A percentile compares a stretch with the other conserved stretches of the same genome.
These are phyloP conservation scores for Plasmodium inui DNA, from an alignment of 169 alveolate genomes.

Conservation along the genomic window DNA sequence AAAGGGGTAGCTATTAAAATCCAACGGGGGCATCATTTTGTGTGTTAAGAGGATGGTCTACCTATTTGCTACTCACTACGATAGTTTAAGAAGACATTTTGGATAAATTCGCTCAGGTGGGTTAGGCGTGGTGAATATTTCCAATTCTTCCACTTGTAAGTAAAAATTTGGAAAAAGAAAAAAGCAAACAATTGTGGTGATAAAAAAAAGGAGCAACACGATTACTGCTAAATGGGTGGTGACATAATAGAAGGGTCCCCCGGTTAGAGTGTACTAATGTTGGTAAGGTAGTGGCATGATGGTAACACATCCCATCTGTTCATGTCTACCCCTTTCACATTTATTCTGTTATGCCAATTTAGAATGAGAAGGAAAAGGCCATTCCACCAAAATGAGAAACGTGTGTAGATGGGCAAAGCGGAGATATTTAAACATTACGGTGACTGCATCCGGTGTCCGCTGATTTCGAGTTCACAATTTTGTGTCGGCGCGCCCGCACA, in stretches of 20 bases:
- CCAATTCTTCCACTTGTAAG: neutral
- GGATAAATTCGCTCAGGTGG: neutral
- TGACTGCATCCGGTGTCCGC: neutral
- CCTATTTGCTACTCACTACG: neutral
- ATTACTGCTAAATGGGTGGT: neutral
- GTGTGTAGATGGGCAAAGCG: neutral
- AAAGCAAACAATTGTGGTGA: neutral
- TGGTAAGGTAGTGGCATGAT: neutral
- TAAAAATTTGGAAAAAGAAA: neutral
- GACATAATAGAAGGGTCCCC: neutral
- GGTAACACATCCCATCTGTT: neutral
- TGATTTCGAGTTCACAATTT: neutral
- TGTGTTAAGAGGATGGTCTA: neutral
- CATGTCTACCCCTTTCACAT: neutral
- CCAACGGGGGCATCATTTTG: neutral
- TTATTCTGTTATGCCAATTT: neutral
- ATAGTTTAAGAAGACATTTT: neutral
- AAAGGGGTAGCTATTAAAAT: neutral
- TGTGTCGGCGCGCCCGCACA: neutral
- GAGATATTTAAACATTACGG: neutral
- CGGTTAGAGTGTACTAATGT: neutral
- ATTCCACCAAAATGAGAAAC: neutral
- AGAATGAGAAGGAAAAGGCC: neutral
- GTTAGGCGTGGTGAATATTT: neutral
- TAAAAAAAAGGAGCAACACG: neutral